phyloP scores from a whole-genome alignment of 1,284 basidiomycete species.

The Gomphus bonarii region DNA sequence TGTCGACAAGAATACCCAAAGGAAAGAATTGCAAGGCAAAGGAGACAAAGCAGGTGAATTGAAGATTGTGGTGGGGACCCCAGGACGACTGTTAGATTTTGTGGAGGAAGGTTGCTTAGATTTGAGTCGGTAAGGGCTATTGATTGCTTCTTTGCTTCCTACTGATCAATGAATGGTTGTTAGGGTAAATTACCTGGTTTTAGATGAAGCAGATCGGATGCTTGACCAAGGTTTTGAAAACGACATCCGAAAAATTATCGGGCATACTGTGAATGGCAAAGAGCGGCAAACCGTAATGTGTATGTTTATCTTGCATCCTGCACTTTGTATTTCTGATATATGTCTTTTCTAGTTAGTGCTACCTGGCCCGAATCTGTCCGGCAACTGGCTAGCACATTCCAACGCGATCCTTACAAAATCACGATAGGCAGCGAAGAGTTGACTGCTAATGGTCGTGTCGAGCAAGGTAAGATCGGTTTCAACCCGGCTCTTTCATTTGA shows the following conservation, averaged over 20 bases:
- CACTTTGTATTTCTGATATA: neutral
- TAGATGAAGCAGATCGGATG: constrained; percentile 99
- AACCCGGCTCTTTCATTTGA: neutral
- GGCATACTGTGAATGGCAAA: constrained; percentile 53
- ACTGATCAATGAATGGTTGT: neutral
- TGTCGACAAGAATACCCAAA: constrained; percentile 80
- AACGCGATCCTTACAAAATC: constrained; percentile 77
- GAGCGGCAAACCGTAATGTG: constrained; percentile 90
- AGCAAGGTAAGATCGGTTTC: constrained; percentile 34
- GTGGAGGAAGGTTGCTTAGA: constrained; percentile 79
- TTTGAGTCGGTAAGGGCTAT: constrained; percentile 50
- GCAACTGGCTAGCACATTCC: constrained; percentile 86
- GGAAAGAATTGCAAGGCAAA: constrained; percentile 39
- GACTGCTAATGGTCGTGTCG: constrained; percentile 87
- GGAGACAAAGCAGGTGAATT: constrained; percentile 39
- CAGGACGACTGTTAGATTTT: constrained; percentile 87
- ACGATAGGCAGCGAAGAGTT: constrained; percentile 96
- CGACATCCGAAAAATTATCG: constrained; percentile 91
- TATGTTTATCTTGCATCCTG: constrained; percentile 30
- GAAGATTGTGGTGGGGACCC: constrained; percentile 83
- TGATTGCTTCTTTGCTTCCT: neutral
- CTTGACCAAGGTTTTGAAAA: constrained; percentile 98
- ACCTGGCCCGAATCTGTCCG: constrained; percentile 98
- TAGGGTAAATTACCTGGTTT: constrained; percentile 83
- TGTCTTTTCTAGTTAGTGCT: constrained; percentile 64